These are phyloP conservation scores for Thalia dealbata DNA, from an alignment of 176 grass and related monocot genomes.

Conservation along the genomic window DNA sequence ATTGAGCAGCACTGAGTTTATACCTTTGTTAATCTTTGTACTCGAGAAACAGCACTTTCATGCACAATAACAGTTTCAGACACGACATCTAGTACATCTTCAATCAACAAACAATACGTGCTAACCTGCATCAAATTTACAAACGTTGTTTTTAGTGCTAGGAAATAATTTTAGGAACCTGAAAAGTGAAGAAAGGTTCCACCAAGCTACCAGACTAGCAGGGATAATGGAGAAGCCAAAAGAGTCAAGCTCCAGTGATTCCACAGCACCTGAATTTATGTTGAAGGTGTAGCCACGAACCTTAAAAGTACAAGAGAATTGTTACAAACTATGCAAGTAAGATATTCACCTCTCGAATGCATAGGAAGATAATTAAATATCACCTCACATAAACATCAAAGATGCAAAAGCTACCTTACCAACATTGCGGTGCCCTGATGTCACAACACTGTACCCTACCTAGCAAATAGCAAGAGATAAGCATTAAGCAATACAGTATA, in stretches of 20 bases:
- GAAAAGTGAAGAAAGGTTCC: not conserved
- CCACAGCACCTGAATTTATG: conserved; percentile 70
- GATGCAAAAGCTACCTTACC: conserved; percentile 61
- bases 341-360: not conserved
- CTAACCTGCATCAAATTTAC: conserved; percentile 46
- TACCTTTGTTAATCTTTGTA: conserved; percentile 93
- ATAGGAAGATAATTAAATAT: conserved; percentile 6
- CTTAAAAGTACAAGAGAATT: conserved; percentile 26
- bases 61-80: conserved; percentile 69
- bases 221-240: conserved; percentile 78
- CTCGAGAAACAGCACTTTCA: conserved; percentile 61
- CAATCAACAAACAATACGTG: conserved; percentile 70
- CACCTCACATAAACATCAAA: conserved; percentile 22
- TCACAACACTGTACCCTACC: conserved; percentile 81
- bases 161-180: not conserved
- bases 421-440: conserved; percentile 51
- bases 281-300: conserved; percentile 88
- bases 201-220: conserved; percentile 60
- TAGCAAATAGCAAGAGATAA: conserved; percentile 25
- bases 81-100: conserved; percentile 76
- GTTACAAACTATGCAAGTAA: conserved; percentile 7
- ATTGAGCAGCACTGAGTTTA: not conserved
- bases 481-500: not conserved
- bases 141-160: conserved; percentile 2
- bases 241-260: conserved; percentile 86